Percentiles rank a stretch among this genome's conserved stretches.
These are phyloP conservation scores for Cladosporium sp. DNA, from an alignment of 2,329 filamentous ascomycete species.

Conservation along the genomic window DNA sequence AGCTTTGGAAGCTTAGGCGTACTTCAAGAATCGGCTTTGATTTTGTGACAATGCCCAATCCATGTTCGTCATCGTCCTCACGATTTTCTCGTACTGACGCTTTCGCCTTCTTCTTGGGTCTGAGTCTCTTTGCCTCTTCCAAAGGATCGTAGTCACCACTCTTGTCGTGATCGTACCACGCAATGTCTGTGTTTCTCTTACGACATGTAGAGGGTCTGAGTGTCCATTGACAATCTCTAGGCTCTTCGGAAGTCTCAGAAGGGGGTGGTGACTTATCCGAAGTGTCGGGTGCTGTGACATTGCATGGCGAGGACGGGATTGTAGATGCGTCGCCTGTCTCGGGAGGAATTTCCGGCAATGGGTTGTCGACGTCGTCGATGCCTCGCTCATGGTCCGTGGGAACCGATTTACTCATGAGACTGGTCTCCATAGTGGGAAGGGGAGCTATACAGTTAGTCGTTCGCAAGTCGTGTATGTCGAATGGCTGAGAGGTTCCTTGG, in stretches of 20 bases:
- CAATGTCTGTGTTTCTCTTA: background rate
- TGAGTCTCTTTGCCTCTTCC: slow-evolving; percentile 15
- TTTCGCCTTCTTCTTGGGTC: background rate
- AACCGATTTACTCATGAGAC: too few relatives aligned
- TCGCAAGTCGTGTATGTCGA: background rate
- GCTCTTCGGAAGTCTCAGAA: background rate
- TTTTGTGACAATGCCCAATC: background rate
- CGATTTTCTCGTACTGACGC: background rate
- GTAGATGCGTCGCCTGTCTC: too few relatives aligned
- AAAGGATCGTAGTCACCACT: slow-evolving; percentile 32
- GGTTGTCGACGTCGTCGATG: too few relatives aligned
- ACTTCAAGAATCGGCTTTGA: background rate
- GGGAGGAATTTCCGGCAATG: too few relatives aligned
- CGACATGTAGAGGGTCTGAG: background rate
- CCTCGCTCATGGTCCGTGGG: too few relatives aligned
- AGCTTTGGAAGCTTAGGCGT: background rate
- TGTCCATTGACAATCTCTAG: background rate
- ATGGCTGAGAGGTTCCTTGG: background rate
- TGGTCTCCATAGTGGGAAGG: too few relatives aligned
- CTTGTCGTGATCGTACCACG: slow-evolving; percentile 29
- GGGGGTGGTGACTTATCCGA: background rate
- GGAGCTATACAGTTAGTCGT: too few relatives aligned
- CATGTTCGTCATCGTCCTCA: background rate
- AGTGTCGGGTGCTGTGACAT: background rate
- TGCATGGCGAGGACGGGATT: too few relatives aligned